A percentile compares a stretch with the other conserved stretches of the same genome.
Evolutionary conservation across 257 asterid genomes (phyloP).

Genomic region (Oldenlandia corymbosa): DNA sequence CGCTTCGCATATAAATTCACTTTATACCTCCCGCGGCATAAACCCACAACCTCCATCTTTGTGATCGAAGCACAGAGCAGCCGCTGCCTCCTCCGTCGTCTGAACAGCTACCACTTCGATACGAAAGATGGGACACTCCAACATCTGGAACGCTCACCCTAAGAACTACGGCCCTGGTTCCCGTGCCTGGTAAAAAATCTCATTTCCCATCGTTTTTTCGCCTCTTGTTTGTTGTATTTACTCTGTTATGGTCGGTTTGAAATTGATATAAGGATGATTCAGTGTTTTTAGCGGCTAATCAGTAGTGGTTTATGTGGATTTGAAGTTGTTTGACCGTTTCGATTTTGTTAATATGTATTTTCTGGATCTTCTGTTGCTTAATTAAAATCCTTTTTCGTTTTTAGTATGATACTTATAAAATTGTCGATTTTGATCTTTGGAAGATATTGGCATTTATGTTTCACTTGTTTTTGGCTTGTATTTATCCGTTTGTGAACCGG

Average conservation of each 20-base stretch:
- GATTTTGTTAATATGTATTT: background rate
- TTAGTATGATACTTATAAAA: too few relatives aligned
- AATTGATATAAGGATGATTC: too few relatives aligned
- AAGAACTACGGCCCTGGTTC: constrained; percentile 48
- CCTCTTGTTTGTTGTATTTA: too few relatives aligned
- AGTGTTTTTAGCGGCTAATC: too few relatives aligned
- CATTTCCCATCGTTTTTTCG: background rate
- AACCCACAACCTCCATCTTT: background rate
- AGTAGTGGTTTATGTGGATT: background rate
- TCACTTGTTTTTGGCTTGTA: too few relatives aligned
- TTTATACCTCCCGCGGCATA: background rate
- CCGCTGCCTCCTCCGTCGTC: background rate
- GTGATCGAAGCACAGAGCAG: background rate
- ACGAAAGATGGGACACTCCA: constrained; percentile 38
- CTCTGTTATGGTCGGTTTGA: background rate
- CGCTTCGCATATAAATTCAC: background rate
- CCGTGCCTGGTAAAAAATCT: constrained; percentile 29
- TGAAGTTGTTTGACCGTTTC: background rate
- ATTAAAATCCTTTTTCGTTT: too few relatives aligned
- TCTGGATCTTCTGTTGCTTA: background rate
- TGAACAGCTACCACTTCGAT: too few relatives aligned
- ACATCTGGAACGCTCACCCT: constrained; percentile 48
- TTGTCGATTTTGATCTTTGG: too few relatives aligned
- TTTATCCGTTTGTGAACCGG: too few relatives aligned
- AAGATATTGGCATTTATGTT: background rate